phyloP scores from a whole-genome alignment of 192 early-diverging fungal species.

The Rhizophlyctis rosea region DNA sequence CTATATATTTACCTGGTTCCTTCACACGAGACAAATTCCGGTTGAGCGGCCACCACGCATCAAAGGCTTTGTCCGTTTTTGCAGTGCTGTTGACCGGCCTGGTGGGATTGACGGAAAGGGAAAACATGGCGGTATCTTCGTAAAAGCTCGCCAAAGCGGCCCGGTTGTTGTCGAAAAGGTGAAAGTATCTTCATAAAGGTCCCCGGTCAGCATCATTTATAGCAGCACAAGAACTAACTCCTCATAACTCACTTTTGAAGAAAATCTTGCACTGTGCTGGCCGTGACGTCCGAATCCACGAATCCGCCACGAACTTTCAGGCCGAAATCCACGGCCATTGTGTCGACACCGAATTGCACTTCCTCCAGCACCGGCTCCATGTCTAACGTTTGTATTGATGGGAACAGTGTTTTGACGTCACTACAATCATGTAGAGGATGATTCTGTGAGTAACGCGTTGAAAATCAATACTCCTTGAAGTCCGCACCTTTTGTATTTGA shows the following conservation, averaged over 20 bases:
- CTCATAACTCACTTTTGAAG: conserved; percentile 27
- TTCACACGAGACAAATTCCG: conserved; percentile 25
- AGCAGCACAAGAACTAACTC: neutral
- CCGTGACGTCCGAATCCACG: conserved; percentile 30
- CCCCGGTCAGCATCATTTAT: neutral
- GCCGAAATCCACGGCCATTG: conserved; percentile 21
- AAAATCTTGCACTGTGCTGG: conserved; percentile 28
- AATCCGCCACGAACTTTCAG: conserved; percentile 30
- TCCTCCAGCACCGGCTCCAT: conserved; percentile 37
- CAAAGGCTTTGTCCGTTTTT: conserved; percentile 11
- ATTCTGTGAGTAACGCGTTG: too few relatives aligned
- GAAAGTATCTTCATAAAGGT: conserved; percentile 23
- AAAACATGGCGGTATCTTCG: conserved; percentile 30
- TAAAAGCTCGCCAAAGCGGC: conserved; percentile 29
- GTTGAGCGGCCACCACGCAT: conserved; percentile 27
- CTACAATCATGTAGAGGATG: too few relatives aligned
- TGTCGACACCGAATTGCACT: conserved; percentile 28
- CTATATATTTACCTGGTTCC: conserved; percentile 13
- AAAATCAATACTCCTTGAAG: too few relatives aligned
- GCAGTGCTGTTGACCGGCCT: conserved; percentile 2
- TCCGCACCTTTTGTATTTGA: conserved; percentile 21
- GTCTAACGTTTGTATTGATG: conserved; percentile 37
- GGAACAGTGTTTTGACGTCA: conserved; percentile 41
- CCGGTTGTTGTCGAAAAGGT: conserved; percentile 37
- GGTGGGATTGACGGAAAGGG: conserved; percentile 27